A percentile compares a stretch with the other conserved stretches of the same genome.
These are phyloP conservation scores for Taphrina sp. DNA, from an alignment of 1,139 yeast species.

Conservation along the genomic window DNA sequence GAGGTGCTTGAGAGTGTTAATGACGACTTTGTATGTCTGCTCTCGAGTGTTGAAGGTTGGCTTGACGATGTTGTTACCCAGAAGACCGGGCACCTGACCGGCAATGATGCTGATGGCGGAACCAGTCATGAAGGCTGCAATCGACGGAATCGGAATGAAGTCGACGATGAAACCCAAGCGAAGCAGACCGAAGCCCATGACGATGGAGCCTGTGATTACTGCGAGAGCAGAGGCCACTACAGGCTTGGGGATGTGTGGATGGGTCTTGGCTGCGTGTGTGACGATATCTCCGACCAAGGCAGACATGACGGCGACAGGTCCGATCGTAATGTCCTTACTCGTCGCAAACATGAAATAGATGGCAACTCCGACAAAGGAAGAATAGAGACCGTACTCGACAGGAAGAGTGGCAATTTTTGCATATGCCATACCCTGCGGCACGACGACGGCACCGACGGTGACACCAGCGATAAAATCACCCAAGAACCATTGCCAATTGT, in stretches of 20 bases:
- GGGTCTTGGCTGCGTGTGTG: slow-evolving; percentile 48
- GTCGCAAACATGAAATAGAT: slow-evolving; percentile 89
- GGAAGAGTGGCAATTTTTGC: slow-evolving; percentile 80
- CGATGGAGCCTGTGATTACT: slow-evolving; percentile 78
- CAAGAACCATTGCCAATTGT: slow-evolving; percentile 73
- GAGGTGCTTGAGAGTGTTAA: slow-evolving; percentile 69
- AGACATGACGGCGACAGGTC: slow-evolving; percentile 97
- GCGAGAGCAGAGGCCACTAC: slow-evolving; percentile 78
- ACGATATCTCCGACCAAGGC: slow-evolving; percentile 70
- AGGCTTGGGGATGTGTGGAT: slow-evolving; percentile 44
- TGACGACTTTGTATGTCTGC: slow-evolving; percentile 66
- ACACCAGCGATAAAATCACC: slow-evolving; percentile 88
- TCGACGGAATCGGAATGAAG: slow-evolving; percentile 86
- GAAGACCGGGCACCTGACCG: slow-evolving; percentile 83
- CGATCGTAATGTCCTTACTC: slow-evolving; percentile 91
- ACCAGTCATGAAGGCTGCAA: slow-evolving; percentile 92
- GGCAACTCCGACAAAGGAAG: slow-evolving; percentile 88
- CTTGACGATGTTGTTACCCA: slow-evolving; percentile 66
- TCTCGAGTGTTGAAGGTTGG: slow-evolving; percentile 70
- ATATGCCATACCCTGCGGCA: slow-evolving; percentile 95
- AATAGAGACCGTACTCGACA: slow-evolving; percentile 83
- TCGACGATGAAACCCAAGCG: slow-evolving; percentile 86
- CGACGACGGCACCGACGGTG: slow-evolving; percentile 88
- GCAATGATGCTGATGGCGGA: slow-evolving; percentile 77
- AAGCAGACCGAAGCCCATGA: slow-evolving; percentile 76